Percentiles rank a stretch among this genome's conserved stretches.
phyloP scores from a whole-genome alignment of 2,329 filamentous ascomycete species.

The Aspergillus phoenicis region DNA sequence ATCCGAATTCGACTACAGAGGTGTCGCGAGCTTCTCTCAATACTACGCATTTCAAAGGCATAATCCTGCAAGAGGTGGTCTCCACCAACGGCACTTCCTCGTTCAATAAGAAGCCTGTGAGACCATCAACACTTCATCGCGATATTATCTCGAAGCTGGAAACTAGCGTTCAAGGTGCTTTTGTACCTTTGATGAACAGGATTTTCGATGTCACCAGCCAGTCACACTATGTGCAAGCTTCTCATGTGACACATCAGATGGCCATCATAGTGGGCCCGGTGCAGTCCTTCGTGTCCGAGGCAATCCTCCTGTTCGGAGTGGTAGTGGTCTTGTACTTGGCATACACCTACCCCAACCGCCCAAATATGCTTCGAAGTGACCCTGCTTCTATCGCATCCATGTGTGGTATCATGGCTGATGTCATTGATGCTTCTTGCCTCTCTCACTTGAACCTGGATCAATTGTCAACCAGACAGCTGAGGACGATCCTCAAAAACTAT shows the following conservation, averaged over 20 bases:
- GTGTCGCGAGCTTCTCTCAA: conserved; percentile 1
- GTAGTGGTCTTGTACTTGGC: conserved; percentile 1
- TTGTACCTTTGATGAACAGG: conserved; percentile 13
- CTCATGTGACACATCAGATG: conserved; percentile 7
- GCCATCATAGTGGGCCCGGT: conserved; percentile 3
- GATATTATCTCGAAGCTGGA: conserved; percentile 5
- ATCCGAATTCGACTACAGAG: background rate
- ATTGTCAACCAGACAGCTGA: conserved; percentile 7
- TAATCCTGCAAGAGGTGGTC: conserved; percentile 2
- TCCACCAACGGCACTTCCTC: background rate
- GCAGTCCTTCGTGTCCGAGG: conserved; percentile 1
- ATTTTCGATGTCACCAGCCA: conserved; percentile 6
- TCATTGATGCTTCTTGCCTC: conserved; percentile 8
- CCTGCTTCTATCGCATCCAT: conserved; percentile 13
- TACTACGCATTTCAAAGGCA: conserved; percentile 5
- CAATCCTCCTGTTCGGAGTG: conserved; percentile 4
- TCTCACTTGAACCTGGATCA: conserved; percentile 6
- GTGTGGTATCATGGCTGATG: conserved; percentile 11
- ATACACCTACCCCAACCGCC: conserved; percentile 9
- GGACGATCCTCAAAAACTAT: conserved; percentile 2
- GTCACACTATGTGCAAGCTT: conserved; percentile 4
- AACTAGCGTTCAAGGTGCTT: background rate
- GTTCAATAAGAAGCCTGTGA: background rate
- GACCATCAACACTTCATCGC: background rate
- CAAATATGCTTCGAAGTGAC: conserved; percentile 8